These are phyloP conservation scores for Polymyxa betae DNA, from an alignment of 208 protist species.

Conservation along the genomic window DNA sequence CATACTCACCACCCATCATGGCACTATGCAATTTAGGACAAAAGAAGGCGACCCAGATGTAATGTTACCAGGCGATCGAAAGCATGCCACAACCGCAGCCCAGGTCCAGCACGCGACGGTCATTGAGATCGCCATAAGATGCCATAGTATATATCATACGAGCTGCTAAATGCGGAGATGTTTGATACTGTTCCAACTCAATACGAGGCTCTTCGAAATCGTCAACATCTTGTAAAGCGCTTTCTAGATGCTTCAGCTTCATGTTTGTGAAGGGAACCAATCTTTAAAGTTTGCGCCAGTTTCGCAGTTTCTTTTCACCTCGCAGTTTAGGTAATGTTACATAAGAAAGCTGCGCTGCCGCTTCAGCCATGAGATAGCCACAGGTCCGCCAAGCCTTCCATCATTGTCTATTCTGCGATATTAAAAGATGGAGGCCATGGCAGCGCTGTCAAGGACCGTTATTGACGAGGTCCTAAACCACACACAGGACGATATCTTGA, in stretches of 20 bases:
- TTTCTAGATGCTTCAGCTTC: conserved; percentile 64
- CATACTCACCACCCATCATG: no score
- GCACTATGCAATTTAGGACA: no score
- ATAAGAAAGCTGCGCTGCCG: no score
- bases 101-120: conserved; percentile 56
- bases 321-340: no score
- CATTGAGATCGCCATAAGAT: conserved; percentile 48
- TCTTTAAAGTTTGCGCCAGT: no score
- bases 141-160: conserved; percentile 24
- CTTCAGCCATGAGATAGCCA: no score
- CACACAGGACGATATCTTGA: conserved; percentile 10
- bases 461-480: neutral
- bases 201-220: conserved; percentile 62
- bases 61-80: conserved; percentile 19
- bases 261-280: no score
- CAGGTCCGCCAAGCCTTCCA: no score
- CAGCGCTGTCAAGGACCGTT: neutral
- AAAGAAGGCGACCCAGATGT: neutral
- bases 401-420: no score
- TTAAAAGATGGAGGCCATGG: neutral
- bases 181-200: conserved; percentile 66
- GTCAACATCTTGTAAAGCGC: conserved; percentile 61
- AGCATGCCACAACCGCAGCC: conserved; percentile 56
- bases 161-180: conserved; percentile 60
- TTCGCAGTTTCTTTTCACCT: no score